A percentile compares a stretch with the other conserved stretches of the same genome.
Conservation (phyloP, 1,284 basidiomycete genomes). For the Marasmius tenuissimus region DNA sequence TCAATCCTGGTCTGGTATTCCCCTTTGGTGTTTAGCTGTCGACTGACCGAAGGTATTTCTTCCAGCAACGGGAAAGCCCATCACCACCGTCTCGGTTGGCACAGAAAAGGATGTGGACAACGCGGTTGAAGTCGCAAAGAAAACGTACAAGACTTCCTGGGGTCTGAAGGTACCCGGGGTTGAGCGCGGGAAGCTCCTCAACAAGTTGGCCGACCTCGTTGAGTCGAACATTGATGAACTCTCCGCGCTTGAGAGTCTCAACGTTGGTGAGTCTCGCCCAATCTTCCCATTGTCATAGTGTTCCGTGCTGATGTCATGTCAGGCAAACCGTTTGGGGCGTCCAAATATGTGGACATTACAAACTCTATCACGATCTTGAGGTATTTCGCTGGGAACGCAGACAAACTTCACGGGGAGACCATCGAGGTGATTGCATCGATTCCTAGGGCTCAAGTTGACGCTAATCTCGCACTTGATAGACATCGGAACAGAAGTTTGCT, state of each 20-base stretch:
- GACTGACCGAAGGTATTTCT: neutral
- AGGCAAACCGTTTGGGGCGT: neutral
- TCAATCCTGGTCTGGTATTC: neutral
- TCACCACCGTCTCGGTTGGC: neutral
- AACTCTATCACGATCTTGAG: neutral
- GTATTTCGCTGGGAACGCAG: neutral
- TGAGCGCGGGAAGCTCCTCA: slow-evolving; percentile 57
- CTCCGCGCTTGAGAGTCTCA: slow-evolving; percentile 52
- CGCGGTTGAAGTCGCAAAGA: slow-evolving; percentile 3
- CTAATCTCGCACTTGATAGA: neutral
- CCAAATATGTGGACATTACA: neutral
- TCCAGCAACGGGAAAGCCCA: neutral
- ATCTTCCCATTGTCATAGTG: neutral
- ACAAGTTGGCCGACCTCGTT: slow-evolving; percentile 67
- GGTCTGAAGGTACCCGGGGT: slow-evolving; percentile 53
- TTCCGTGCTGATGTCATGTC: neutral
- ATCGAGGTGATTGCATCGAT: neutral
- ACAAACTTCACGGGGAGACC: neutral
- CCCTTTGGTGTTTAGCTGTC: neutral
- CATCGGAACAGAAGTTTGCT: neutral
- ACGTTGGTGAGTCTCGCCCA: neutral
- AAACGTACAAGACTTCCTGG: slow-evolving; percentile 63
- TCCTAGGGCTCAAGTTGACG: neutral
- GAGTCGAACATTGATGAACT: slow-evolving; percentile 65
- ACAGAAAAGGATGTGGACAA: slow-evolving; percentile 2